Evolutionary conservation across 73 alveolate species (phyloP).

Genomic region (Paramecium tetraurelia): DNA sequence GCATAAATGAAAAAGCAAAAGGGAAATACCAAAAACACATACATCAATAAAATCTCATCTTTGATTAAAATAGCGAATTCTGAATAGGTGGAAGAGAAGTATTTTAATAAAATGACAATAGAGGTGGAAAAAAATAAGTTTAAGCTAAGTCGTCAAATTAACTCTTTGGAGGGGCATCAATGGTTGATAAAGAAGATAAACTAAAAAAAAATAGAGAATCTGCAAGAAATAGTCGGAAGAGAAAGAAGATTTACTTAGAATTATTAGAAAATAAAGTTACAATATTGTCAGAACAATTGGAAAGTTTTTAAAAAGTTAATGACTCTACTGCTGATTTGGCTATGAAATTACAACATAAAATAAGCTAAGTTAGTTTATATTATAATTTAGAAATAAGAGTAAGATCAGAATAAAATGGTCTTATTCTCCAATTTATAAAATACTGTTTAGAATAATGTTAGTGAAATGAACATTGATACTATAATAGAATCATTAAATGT

Average conservation of each 20-base stretch:
- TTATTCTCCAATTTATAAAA: slow-evolving; percentile 45
- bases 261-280: slow-evolving; percentile 65
- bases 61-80: neutral
- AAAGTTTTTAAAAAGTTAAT: slow-evolving; percentile 3
- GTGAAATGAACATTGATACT: slow-evolving; percentile 50
- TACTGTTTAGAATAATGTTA: slow-evolving; percentile 22
- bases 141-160: neutral
- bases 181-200: slow-evolving; percentile 48
- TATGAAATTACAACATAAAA: neutral
- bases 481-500: slow-evolving; percentile 55
- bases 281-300: neutral
- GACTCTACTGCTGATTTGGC: neutral
- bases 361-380: neutral
- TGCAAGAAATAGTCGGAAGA: slow-evolving; percentile 77
- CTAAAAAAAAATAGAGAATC: slow-evolving; percentile 76
- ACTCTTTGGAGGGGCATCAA: neutral
- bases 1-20: neutral
- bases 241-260: slow-evolving; percentile 74
- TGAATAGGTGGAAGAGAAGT: neutral
- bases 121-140: neutral
- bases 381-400: slow-evolving; percentile 36
- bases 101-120: neutral
- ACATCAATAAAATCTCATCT: slow-evolving; percentile 12
- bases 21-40: slow-evolving; percentile 23
- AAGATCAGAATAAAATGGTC: slow-evolving; percentile 37